A percentile compares a stretch with the other conserved stretches of the same genome.
phyloP scores from a whole-genome alignment of 202 grass and related monocot genomes.

The Zoysia matrella region DNA sequence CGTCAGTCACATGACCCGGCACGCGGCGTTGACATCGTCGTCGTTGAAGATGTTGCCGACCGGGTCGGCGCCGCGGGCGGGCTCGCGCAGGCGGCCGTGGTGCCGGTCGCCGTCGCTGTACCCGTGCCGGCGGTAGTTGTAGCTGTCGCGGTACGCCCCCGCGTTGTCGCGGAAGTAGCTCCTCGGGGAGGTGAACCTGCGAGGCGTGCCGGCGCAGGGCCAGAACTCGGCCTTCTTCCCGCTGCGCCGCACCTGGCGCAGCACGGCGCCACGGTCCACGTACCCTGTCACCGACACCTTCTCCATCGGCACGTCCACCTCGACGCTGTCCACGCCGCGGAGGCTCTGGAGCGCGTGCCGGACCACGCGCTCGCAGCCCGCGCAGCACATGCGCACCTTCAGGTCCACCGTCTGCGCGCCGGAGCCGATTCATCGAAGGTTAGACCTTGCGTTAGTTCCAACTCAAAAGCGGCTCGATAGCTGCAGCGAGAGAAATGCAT shows the following conservation, averaged over 20 bases:
- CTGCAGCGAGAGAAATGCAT: too few species aligned
- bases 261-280: constrained; percentile 59
- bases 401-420: constrained; percentile 70
- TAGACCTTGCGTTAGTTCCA: background rate
- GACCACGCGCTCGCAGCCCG: constrained; percentile 68
- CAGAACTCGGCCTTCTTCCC: constrained; percentile 89
- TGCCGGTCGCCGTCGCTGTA: constrained; percentile 61
- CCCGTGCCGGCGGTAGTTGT: constrained; percentile 70
- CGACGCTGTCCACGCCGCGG: constrained; percentile 70
- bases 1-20: constrained; percentile 20
- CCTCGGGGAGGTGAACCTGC: constrained; percentile 58
- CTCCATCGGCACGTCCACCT: constrained; percentile 68
- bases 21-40: constrained; percentile 64
- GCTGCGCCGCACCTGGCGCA: constrained; percentile 65
- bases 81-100: constrained; percentile 52
- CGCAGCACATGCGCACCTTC: constrained; percentile 85
- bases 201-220: constrained; percentile 50
- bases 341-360: constrained; percentile 62
- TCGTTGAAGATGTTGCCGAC: constrained; percentile 74
- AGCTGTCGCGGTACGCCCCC: constrained; percentile 50
- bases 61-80: constrained; percentile 42
- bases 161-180: constrained; percentile 66
- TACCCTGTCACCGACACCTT: constrained; percentile 86
- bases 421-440: background rate
- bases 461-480: too few species aligned